phyloP scores from a whole-genome alignment of 2,329 filamentous ascomycete genomes.

The Chaetomiaceae sp. region DNA sequence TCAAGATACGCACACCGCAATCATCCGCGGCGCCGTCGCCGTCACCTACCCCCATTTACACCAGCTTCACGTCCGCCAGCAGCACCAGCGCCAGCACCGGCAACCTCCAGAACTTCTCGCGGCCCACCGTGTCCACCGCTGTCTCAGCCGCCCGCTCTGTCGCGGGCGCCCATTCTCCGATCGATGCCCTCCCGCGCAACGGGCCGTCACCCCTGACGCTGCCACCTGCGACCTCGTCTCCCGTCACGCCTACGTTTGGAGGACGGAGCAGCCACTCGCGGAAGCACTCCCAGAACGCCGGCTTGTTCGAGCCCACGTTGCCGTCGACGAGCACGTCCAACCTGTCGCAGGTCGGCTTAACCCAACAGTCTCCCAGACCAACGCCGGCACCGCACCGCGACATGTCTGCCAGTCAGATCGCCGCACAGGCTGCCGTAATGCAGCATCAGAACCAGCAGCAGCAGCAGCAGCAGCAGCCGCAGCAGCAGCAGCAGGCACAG shows the following conservation, averaged over 20 bases:
- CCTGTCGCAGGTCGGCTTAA: constrained; percentile 44
- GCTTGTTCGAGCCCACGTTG: constrained; percentile 68
- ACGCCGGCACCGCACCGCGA: constrained; percentile 30
- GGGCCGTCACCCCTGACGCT: constrained; percentile 38
- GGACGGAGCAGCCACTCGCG: constrained; percentile 43
- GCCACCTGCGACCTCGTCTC: constrained; percentile 31
- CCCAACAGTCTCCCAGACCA: constrained; percentile 38
- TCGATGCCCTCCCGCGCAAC: constrained; percentile 28
- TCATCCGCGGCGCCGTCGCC: constrained; percentile 25
- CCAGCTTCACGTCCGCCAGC: constrained; percentile 38
- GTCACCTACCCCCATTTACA: constrained; percentile 42
- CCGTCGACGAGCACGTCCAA: constrained; percentile 56
- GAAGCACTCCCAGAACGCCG: constrained; percentile 67
- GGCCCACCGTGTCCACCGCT: constrained; percentile 36
- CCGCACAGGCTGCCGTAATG: constrained; percentile 71
- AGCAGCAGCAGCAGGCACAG: constrained; percentile 51
- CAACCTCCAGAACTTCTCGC: constrained; percentile 53
- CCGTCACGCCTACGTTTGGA: constrained; percentile 30
- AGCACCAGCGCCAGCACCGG: constrained; percentile 38
- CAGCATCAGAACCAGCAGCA: constrained; percentile 52
- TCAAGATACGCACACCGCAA: constrained; percentile 39
- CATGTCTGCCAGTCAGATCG: constrained; percentile 67
- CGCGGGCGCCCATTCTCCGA: constrained; percentile 25
- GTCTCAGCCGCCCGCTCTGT: constrained; percentile 24
- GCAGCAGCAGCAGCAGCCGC: constrained; percentile 44